Evolutionary conservation across 108 stramenopile species (phyloP).

Genomic region (Schizochytrium sp.): DNA sequence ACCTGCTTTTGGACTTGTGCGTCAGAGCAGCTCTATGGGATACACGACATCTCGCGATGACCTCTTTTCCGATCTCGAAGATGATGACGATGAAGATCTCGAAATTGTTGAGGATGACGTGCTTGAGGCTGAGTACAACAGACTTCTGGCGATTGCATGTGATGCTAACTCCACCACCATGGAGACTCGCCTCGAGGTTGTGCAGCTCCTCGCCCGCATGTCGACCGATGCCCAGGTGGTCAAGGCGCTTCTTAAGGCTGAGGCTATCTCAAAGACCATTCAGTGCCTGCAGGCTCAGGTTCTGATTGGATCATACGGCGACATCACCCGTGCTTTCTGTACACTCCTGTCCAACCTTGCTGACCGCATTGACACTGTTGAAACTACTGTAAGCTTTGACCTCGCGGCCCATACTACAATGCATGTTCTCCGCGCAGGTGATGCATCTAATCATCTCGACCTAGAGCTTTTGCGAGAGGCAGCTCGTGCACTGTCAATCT

Average conservation of each 20-base stretch:
- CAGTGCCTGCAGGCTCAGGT: slow-evolving; percentile 39
- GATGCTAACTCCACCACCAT: not conserved
- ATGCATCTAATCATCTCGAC: not conserved
- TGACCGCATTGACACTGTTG: not conserved
- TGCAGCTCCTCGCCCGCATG: slow-evolving; percentile 19
- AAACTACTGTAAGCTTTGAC: not conserved
- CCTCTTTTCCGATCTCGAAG: not conserved
- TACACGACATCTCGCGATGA: slow-evolving; percentile 18
- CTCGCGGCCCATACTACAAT: slow-evolving; percentile 16
- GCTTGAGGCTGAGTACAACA: not conserved
- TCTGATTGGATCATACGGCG: not conserved
- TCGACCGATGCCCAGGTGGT: slow-evolving; percentile 6
- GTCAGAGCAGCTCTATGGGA: not conserved
- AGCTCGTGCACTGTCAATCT: not conserved
- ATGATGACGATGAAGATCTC: not conserved
- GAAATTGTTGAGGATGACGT: not conserved
- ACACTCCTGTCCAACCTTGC: slow-evolving; percentile 13
- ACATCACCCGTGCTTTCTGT: not conserved
- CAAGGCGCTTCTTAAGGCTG: not conserved
- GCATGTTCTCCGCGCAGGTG: slow-evolving; percentile 27
- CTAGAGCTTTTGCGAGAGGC: not conserved
- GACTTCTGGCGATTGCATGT: not conserved
- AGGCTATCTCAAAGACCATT: not conserved
- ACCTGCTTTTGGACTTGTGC: not conserved
- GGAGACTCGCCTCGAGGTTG: not conserved